phyloP scores from a whole-genome alignment of 1,284 basidiomycete species.

The Anthracocystis setariae region DNA sequence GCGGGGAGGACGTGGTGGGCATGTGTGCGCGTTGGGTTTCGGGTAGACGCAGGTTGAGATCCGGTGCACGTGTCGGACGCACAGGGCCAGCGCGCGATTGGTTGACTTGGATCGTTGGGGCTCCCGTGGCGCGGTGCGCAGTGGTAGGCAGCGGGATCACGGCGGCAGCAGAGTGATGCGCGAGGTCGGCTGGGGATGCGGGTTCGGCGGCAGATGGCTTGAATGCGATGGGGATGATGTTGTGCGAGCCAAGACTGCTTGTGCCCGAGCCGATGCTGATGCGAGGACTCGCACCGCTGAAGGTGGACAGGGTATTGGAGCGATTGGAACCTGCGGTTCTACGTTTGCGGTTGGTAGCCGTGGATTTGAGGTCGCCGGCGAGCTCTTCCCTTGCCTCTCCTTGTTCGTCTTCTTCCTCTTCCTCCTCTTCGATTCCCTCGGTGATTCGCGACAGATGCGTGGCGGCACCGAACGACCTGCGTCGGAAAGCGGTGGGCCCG shows the following conservation, averaged over 20 bases:
- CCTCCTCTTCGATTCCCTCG: constrained; percentile 49
- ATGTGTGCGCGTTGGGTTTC: constrained; percentile 15
- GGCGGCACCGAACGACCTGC: constrained; percentile 47
- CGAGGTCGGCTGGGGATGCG: neutral
- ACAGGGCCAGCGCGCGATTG: constrained; percentile 19
- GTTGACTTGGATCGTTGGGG: constrained; percentile 33
- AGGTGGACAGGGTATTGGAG: constrained; percentile 11
- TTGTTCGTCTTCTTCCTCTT: constrained; percentile 20
- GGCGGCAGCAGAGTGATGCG: too few species aligned
- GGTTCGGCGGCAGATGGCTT: constrained; percentile 17
- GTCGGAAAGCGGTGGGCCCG: constrained; percentile 37
- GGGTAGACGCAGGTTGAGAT: constrained; percentile 45
- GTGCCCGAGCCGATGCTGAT: constrained; percentile 39
- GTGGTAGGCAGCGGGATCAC: constrained; percentile 13
- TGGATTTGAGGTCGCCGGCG: neutral
- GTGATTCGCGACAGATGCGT: constrained; percentile 55
- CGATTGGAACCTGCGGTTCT: constrained; percentile 15
- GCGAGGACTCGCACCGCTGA: constrained; percentile 29
- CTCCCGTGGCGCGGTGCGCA: constrained; percentile 33
- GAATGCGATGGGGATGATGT: constrained; percentile 49
- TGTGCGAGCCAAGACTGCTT: constrained; percentile 34
- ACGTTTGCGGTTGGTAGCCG: constrained; percentile 8
- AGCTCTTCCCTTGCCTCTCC: too few species aligned
- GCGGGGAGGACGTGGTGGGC: constrained; percentile 20
- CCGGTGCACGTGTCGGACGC: constrained; percentile 42